phyloP scores from a whole-genome alignment of 192 early-diverging fungal genomes.

The Oehlia diaphana region DNA sequence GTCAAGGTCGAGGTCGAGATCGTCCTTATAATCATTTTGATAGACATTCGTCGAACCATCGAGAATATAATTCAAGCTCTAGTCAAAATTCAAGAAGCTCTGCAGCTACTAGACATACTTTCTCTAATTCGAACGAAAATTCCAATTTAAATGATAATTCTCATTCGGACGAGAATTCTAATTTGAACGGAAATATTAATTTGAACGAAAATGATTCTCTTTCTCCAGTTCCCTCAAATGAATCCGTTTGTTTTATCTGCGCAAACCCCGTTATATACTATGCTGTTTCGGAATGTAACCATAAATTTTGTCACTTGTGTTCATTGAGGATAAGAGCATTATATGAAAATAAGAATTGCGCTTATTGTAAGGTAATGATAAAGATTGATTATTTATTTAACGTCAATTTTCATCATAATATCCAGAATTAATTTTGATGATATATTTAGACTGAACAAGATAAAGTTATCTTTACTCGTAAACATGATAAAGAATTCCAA shows the following conservation, averaged over 20 bases:
- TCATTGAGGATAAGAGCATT: conserved; percentile 86
- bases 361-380: conserved; percentile 80
- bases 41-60: neutral
- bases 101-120: conserved; percentile 36
- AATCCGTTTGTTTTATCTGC: conserved; percentile 83
- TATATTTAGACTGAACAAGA: conserved; percentile 67
- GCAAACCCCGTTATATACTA: conserved; percentile 77
- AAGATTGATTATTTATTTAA: conserved; percentile 26
- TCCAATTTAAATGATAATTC: too few species aligned
- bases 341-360: conserved; percentile 84
- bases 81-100: neutral
- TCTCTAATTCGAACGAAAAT: conserved; percentile 26
- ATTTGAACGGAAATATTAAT: neutral
- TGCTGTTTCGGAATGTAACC: conserved; percentile 88
- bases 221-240: neutral
- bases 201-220: neutral
- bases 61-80: neutral
- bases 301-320: conserved; percentile 92
- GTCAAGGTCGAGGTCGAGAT: neutral
- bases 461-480: conserved; percentile 76
- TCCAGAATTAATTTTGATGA: neutral
- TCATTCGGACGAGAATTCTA: neutral
- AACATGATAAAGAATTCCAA: conserved; percentile 55
- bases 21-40: neutral
- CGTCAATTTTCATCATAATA: neutral